phyloP scores from a whole-genome alignment of 2,329 filamentous ascomycete genomes.

The Pestalotiopsis sp. region DNA sequence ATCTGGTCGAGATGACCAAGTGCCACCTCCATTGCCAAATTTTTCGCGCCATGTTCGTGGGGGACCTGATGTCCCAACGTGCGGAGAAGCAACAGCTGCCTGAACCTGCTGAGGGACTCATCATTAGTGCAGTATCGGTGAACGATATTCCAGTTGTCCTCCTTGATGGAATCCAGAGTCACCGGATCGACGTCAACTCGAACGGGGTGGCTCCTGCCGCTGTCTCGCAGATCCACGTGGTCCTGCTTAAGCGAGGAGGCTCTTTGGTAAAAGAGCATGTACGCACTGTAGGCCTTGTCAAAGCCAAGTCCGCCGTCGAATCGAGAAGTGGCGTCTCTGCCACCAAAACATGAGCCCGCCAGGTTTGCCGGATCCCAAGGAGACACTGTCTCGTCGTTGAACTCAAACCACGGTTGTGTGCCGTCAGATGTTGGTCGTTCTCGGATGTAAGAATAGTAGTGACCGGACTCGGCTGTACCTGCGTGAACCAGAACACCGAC shows the following conservation, averaged over 20 bases:
- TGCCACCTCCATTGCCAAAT: slow-evolving; percentile 55
- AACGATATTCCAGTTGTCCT: slow-evolving; percentile 74
- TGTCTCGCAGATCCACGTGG: slow-evolving; percentile 46
- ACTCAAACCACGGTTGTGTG: slow-evolving; percentile 76
- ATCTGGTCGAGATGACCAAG: slow-evolving; percentile 76
- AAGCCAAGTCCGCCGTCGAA: slow-evolving; percentile 51
- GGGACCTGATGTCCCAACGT: slow-evolving; percentile 56
- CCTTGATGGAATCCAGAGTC: slow-evolving; percentile 62
- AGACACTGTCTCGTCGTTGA: slow-evolving; percentile 86
- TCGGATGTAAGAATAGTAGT: slow-evolving; percentile 96
- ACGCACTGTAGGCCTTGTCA: slow-evolving; percentile 82
- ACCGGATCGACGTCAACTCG: slow-evolving; percentile 46
- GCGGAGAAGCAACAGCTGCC: slow-evolving; percentile 62
- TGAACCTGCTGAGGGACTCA: slow-evolving; percentile 68
- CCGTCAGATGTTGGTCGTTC: slow-evolving; percentile 65
- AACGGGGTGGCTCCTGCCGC: slow-evolving; percentile 40
- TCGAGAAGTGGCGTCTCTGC: slow-evolving; percentile 56
- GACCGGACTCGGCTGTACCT: slow-evolving; percentile 89
- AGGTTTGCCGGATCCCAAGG: slow-evolving; percentile 76
- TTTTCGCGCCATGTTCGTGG: slow-evolving; percentile 47
- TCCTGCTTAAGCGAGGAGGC: slow-evolving; percentile 64
- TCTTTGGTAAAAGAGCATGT: slow-evolving; percentile 97
- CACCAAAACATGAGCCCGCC: slow-evolving; percentile 80
- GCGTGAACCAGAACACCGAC: slow-evolving; percentile 95
- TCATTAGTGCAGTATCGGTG: slow-evolving; percentile 82